Conservation (phyloP, 2,329 filamentous ascomycete genomes). For the Epicoccum nigrum region DNA sequence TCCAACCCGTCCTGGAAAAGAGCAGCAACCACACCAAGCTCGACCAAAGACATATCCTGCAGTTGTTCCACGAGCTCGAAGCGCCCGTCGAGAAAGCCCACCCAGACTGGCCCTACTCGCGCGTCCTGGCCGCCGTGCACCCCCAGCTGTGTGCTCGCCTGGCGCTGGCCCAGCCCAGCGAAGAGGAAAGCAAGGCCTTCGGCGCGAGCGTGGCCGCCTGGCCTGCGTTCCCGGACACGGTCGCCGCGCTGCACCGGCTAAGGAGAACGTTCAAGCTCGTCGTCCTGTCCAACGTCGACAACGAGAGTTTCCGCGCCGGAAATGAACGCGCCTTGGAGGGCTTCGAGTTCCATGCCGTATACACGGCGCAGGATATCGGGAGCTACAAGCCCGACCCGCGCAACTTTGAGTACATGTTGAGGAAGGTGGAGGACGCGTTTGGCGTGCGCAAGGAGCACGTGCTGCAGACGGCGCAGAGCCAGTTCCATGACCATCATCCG, state of each 20-base stretch:
- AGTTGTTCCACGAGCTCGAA: slow-evolving; percentile 56
- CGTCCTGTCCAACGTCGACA: slow-evolving; percentile 66
- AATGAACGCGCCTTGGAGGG: slow-evolving; percentile 58
- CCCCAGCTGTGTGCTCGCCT: slow-evolving; percentile 56
- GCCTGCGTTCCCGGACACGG: slow-evolving; percentile 64
- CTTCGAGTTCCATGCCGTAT: slow-evolving; percentile 66
- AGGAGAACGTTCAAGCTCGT: slow-evolving; percentile 62
- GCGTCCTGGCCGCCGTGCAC: slow-evolving; percentile 62
- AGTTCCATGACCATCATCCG: slow-evolving; percentile 71
- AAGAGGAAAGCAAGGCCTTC: slow-evolving; percentile 56
- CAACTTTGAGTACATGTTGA: slow-evolving; percentile 72
- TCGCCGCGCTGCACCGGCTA: slow-evolving; percentile 59
- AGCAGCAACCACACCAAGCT: slow-evolving; percentile 26
- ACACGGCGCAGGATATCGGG: slow-evolving; percentile 74
- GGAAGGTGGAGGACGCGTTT: slow-evolving; percentile 59
- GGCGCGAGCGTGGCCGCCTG: slow-evolving; percentile 60
- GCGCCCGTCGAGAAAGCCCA: slow-evolving; percentile 58
- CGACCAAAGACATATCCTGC: slow-evolving; percentile 39
- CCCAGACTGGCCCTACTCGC: slow-evolving; percentile 65
- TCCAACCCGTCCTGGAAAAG: slow-evolving; percentile 58
- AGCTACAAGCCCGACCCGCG: slow-evolving; percentile 69
- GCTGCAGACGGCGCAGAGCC: slow-evolving; percentile 71
- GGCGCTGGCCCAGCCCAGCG: slow-evolving; percentile 45
- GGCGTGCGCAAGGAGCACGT: slow-evolving; percentile 64
- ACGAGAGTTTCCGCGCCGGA: slow-evolving; percentile 57